Percentiles rank a stretch among this genome's conserved stretches.
These are phyloP conservation scores for Stenocarpella maydis DNA, from an alignment of 2,329 filamentous ascomycete genomes.

Conservation along the genomic window DNA sequence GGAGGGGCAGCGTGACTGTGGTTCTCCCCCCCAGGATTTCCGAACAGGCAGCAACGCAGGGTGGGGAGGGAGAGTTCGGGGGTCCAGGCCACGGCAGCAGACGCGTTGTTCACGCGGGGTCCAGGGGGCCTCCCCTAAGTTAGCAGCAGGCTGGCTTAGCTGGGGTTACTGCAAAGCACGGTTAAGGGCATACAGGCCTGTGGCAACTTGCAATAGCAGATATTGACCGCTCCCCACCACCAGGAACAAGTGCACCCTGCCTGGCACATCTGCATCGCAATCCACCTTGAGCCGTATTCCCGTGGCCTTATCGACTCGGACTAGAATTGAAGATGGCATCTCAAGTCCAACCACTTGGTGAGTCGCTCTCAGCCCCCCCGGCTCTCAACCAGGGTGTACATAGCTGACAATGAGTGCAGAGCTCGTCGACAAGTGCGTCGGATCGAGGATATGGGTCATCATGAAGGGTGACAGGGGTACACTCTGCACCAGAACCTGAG, in stretches of 20 bases:
- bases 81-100: background rate
- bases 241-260: background rate
- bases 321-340: constrained; percentile 65
- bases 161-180: constrained; percentile 20
- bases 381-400: background rate
- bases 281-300: background rate
- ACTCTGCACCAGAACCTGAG: background rate
- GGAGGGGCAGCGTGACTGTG: constrained; percentile 3
- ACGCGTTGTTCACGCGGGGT: constrained; percentile 31
- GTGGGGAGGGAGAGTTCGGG: background rate
- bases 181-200: constrained; percentile 25
- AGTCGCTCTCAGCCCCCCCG: constrained; percentile 28
- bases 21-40: background rate
- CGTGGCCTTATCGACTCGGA: background rate
- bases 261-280: background rate
- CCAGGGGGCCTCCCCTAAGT: background rate
- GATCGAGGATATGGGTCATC: constrained; percentile 96
- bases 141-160: background rate
- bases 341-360: constrained; percentile 77
- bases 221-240: background rate
- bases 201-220: constrained; percentile 29
- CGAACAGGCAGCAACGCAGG: constrained; percentile 32
- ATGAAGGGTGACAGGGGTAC: constrained; percentile 99
- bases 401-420: constrained; percentile 61
- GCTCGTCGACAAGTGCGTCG: constrained; percentile 98